phyloP scores from a whole-genome alignment of 208 protist genomes.

The Leptomonas pyrrhocoris region DNA sequence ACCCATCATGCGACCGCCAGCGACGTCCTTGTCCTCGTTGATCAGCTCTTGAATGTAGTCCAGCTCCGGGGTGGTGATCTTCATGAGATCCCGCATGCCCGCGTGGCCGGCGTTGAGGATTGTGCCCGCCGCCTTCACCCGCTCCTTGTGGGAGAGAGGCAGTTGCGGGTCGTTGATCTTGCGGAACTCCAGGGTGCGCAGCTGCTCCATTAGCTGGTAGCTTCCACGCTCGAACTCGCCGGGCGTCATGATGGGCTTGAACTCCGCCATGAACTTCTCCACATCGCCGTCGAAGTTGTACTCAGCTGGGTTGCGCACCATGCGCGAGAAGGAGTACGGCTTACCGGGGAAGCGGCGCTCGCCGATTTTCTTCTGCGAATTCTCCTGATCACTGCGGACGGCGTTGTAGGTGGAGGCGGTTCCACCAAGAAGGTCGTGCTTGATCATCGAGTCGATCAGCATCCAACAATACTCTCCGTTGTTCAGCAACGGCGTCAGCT shows the following conservation, averaged over 20 bases:
- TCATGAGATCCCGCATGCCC: constrained; percentile 75
- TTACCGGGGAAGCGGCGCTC: constrained; percentile 44
- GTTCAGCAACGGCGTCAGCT: constrained; percentile 54
- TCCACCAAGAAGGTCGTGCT: constrained; percentile 63
- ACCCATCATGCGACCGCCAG: constrained; percentile 88
- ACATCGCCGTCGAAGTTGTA: constrained; percentile 55
- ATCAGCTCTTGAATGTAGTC: constrained; percentile 76
- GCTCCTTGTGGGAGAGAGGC: constrained; percentile 46
- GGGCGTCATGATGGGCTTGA: constrained; percentile 47
- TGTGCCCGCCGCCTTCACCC: constrained; percentile 48
- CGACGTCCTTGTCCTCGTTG: constrained; percentile 63
- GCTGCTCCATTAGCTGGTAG: constrained; percentile 78
- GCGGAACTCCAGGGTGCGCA: constrained; percentile 65
- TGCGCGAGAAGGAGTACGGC: constrained; percentile 67
- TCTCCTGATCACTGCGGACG: constrained; percentile 70
- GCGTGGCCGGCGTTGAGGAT: constrained; percentile 75
- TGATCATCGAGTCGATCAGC: constrained; percentile 79
- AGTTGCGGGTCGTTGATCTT: constrained; percentile 40
- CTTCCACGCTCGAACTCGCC: constrained; percentile 65
- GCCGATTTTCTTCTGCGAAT: constrained; percentile 70
- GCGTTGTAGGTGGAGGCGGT: constrained; percentile 65
- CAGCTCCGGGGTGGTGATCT: constrained; percentile 79
- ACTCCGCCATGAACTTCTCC: constrained; percentile 54
- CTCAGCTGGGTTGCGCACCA: constrained; percentile 62
- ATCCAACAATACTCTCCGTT: constrained; percentile 62